These are phyloP conservation scores for Angophora floribunda DNA, from an alignment of 345 rosid species.

Conservation along the genomic window DNA sequence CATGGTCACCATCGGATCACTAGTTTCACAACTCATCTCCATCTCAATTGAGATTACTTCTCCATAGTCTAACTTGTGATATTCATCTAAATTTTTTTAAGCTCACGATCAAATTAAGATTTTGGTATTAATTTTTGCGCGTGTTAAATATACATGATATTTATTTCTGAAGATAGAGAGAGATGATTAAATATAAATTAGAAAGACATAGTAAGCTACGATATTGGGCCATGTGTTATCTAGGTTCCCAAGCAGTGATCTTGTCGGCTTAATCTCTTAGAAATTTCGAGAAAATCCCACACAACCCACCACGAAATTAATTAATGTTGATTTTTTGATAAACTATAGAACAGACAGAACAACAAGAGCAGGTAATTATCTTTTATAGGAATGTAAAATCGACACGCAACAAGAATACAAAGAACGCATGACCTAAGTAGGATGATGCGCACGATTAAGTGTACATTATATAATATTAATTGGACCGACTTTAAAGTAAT, in stretches of 20 bases:
- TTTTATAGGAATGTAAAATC: not conserved
- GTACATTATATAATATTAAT: not conserved
- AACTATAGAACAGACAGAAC: not conserved
- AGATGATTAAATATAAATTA: too few relatives aligned
- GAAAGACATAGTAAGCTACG: too few relatives aligned
- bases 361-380: not conserved
- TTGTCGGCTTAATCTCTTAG: not conserved
- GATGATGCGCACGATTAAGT: not conserved
- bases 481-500: not conserved
- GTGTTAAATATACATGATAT: too few relatives aligned
- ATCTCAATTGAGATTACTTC: not conserved
- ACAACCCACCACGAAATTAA: not conserved
- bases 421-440: not conserved
- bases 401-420: not conserved
- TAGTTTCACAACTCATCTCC: not conserved
- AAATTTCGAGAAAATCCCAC: not conserved
- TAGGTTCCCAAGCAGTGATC: too few relatives aligned
- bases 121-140: rapidly evolving
- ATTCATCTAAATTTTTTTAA: not conserved
- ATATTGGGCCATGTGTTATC: too few relatives aligned
- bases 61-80: not conserved
- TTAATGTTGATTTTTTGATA: too few relatives aligned
- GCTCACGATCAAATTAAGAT: not conserved
- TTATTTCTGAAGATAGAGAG: too few relatives aligned
- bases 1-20: not conserved